Conservation (phyloP, 2,329 filamentous ascomycete genomes). For the Tothia fuscella region DNA sequence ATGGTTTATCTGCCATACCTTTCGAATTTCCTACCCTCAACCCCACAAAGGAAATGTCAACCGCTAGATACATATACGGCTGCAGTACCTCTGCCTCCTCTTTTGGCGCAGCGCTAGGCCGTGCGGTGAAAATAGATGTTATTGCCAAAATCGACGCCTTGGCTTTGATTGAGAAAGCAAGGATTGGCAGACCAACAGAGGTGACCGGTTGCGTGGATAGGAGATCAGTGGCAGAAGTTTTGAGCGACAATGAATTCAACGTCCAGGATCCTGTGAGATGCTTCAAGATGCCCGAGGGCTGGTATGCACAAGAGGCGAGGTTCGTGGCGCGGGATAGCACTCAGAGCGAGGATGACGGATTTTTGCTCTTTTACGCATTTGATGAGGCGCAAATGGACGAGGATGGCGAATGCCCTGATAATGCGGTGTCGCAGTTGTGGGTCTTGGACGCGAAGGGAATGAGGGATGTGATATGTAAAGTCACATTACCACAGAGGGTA, state of each 20-base stretch:
- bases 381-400: conserved; percentile 53
- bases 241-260: conserved; percentile 25
- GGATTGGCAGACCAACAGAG: conserved; percentile 31
- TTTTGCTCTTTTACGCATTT: conserved; percentile 56
- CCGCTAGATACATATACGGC: conserved; percentile 52
- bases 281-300: conserved; percentile 48
- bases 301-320: conserved; percentile 55
- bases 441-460: conserved; percentile 53
- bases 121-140: conserved; percentile 54
- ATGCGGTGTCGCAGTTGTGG: conserved; percentile 50
- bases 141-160: conserved; percentile 49
- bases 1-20: conserved; percentile 50
- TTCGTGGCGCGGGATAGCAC: conserved; percentile 43
- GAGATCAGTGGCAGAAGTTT: conserved; percentile 41
- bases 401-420: conserved; percentile 31
- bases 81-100: conserved; percentile 48
- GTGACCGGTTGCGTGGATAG: conserved; percentile 52
- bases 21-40: conserved; percentile 57
- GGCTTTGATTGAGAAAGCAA: conserved; percentile 42
- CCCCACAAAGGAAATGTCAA: conserved; percentile 42
- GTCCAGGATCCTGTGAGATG: conserved; percentile 45
- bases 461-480: conserved; percentile 45
- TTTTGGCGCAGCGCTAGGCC: conserved; percentile 49
- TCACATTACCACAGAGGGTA: conserved; percentile 52
- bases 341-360: conserved; percentile 51